These are phyloP conservation scores for Thelonectria rubi DNA, from an alignment of 2,329 filamentous ascomycete species.

Conservation along the genomic window DNA sequence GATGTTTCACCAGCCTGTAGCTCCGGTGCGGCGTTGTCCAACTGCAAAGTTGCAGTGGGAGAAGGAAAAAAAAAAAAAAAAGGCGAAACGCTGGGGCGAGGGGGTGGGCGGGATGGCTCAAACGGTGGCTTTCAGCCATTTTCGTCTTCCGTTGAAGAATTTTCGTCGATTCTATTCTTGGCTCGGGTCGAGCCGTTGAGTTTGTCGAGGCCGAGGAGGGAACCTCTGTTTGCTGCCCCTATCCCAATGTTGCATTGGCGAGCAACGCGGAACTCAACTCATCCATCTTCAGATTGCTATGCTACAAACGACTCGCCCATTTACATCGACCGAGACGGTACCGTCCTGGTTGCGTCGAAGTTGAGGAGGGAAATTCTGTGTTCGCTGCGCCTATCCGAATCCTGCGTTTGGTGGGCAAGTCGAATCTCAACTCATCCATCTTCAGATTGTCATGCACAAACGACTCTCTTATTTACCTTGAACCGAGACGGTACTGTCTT, in stretches of 20 bases:
- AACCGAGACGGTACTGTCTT: background rate
- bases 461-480: background rate
- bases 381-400: too few species aligned
- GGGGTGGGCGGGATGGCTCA: background rate
- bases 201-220: background rate
- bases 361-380: too few species aligned
- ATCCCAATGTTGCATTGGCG: too few species aligned
- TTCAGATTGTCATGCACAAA: background rate
- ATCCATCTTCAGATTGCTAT: background rate
- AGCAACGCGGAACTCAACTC: too few species aligned
- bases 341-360: too few species aligned
- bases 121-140: slow-evolving; percentile 9
- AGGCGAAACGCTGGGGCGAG: background rate
- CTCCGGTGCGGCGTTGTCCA: background rate
- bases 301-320: background rate
- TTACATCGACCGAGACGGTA: background rate
- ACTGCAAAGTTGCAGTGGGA: background rate
- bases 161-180: background rate
- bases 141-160: background rate
- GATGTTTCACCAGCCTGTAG: slow-evolving; percentile 17
- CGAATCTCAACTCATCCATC: too few species aligned
- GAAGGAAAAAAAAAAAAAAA: background rate
- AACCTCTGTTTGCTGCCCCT: too few species aligned
- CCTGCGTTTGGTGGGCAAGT: too few species aligned
- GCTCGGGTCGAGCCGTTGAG: background rate